These are phyloP conservation scores for Podospora pseudocomata DNA, from an alignment of 495 filamentous ascomycete genomes.

Conservation along the genomic window DNA sequence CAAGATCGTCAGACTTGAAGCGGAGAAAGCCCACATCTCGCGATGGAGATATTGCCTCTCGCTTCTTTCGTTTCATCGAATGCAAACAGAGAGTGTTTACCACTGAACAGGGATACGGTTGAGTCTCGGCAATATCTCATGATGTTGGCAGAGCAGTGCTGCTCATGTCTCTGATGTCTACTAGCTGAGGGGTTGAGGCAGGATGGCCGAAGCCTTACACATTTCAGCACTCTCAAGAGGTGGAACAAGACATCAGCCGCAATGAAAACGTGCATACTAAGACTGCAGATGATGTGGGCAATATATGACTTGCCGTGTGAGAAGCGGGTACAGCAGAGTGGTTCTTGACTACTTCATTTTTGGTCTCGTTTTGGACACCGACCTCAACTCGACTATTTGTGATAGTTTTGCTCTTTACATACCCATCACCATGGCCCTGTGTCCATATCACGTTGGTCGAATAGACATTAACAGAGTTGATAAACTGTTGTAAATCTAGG, in stretches of 20 bases:
- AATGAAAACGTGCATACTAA: neutral
- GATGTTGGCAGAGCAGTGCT: neutral
- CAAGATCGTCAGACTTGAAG: neutral
- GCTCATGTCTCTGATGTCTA: neutral
- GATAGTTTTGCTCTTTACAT: neutral
- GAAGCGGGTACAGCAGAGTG: neutral
- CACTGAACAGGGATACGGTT: neutral
- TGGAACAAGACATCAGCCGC: slow-evolving; percentile 1
- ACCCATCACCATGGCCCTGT: neutral
- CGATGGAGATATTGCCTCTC: neutral
- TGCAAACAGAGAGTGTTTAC: neutral
- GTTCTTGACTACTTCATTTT: neutral
- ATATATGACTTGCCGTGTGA: neutral
- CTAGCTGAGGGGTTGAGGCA: neutral
- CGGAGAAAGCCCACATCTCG: neutral
- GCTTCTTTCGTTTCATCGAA: neutral
- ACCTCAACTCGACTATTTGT: neutral
- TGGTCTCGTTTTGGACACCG: neutral
- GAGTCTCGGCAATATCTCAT: neutral
- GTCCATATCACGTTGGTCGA: neutral
- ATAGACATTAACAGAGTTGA: neutral
- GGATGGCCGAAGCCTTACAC: neutral
- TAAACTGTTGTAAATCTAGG: neutral
- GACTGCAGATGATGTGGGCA: neutral
- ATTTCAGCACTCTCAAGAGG: neutral